phyloP scores from a whole-genome alignment of 2,329 filamentous ascomycete species.

The Aaosphaeria pasadenensis region DNA sequence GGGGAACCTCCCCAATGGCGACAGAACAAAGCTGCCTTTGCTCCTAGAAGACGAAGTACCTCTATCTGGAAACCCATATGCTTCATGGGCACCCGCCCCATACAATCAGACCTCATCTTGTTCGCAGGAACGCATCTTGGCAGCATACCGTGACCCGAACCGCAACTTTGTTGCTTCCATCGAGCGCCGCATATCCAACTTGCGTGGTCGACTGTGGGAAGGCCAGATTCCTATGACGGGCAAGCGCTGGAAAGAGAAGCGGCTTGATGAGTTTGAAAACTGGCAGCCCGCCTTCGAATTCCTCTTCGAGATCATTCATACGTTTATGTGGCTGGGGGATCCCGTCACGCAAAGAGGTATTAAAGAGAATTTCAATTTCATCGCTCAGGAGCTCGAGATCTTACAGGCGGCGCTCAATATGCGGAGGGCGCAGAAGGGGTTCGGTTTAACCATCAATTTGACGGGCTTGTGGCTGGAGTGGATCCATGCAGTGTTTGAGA shows the following conservation, averaged over 20 bases:
- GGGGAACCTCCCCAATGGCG: too few relatives aligned
- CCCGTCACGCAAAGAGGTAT: conserved; percentile 1
- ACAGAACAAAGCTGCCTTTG: too few relatives aligned
- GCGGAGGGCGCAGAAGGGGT: conserved; percentile 8
- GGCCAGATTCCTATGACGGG: conserved; percentile 15
- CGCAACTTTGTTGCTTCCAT: too few relatives aligned
- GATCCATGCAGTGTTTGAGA: conserved; percentile 5
- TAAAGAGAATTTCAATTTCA: conserved; percentile 7
- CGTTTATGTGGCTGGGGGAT: conserved; percentile 12
- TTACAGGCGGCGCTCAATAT: conserved; percentile 12
- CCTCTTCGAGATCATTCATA: conserved; percentile 8
- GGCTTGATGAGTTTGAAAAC: conserved; percentile 16
- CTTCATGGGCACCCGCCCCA: too few relatives aligned
- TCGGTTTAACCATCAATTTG: conserved; percentile 9
- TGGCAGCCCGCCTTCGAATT: conserved; percentile 12
- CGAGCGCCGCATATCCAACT: conserved; percentile 3
- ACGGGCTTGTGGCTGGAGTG: conserved; percentile 18
- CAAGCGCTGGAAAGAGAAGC: conserved; percentile 13
- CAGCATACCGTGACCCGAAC: too few relatives aligned
- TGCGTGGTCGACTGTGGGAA: conserved; percentile 12
- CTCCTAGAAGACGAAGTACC: too few relatives aligned
- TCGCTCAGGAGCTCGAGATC: conserved; percentile 9
- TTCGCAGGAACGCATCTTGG: too few relatives aligned
- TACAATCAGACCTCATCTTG: too few relatives aligned
- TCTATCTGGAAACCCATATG: too few relatives aligned